Evolutionary conservation across 352 stramenopile species (phyloP).

Genomic region (Pilasporangium apinafurcum): DNA sequence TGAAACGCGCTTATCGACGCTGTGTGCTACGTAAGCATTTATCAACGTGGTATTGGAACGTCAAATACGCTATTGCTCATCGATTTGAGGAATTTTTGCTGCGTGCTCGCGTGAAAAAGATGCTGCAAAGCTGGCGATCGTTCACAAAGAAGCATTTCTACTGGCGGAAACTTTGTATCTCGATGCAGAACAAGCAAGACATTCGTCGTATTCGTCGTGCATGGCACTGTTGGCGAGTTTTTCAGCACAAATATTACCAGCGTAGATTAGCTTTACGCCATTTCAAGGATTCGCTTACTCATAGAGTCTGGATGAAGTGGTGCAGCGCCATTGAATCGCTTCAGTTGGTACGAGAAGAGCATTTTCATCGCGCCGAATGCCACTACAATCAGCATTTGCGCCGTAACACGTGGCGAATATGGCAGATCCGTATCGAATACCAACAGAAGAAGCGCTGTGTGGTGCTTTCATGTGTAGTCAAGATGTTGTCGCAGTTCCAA

Average conservation of each 20-base stretch:
- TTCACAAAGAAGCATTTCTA: slow-evolving; percentile 10
- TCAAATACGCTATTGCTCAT: slow-evolving; percentile 18
- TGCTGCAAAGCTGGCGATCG: slow-evolving; percentile 17
- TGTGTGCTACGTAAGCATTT: slow-evolving; percentile 41
- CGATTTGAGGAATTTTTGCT: slow-evolving; percentile 23
- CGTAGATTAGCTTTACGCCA: background rate
- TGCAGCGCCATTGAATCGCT: background rate
- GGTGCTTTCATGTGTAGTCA: slow-evolving; percentile 45
- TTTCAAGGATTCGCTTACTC: background rate
- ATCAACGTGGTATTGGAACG: slow-evolving; percentile 17
- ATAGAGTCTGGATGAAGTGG: background rate
- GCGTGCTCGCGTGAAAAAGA: slow-evolving; percentile 13
- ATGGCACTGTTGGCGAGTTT: slow-evolving; percentile 17
- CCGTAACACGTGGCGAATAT: slow-evolving; percentile 4
- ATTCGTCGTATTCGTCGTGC: background rate
- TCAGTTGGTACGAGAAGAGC: slow-evolving; percentile 2
- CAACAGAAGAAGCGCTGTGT: slow-evolving; percentile 32
- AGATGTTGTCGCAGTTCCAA: slow-evolving; percentile 20
- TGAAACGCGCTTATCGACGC: slow-evolving; percentile 8
- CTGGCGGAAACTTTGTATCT: slow-evolving; percentile 16
- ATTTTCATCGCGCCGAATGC: slow-evolving; percentile 4
- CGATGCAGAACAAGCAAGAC: slow-evolving; percentile 3
- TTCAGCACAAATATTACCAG: slow-evolving; percentile 2
- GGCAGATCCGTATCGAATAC: slow-evolving; percentile 10
- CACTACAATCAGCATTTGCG: slow-evolving; percentile 1